Percentiles rank a stretch among this genome's conserved stretches.
Conservation (phyloP, 192 early-diverging fungal species). For the Paraglomus brasilianum region DNA sequence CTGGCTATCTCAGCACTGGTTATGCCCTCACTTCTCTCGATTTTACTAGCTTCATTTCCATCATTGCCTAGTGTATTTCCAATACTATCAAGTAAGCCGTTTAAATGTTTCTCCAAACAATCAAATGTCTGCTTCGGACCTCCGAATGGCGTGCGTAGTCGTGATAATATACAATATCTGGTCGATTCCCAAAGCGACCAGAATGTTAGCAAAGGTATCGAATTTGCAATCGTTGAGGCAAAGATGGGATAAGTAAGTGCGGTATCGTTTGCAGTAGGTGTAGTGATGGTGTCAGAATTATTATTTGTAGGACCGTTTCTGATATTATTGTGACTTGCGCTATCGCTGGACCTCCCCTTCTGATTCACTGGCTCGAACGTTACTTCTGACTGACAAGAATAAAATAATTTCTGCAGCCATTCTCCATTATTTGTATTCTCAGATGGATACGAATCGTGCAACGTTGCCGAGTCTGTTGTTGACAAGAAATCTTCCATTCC, state of each 20-base stretch:
- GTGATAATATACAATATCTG: constrained; percentile 68
- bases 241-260: constrained; percentile 28
- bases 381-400: constrained; percentile 51
- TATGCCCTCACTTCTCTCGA: too few species aligned
- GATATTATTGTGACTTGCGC: neutral
- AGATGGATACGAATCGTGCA: neutral
- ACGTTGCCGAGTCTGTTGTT: neutral
- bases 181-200: constrained; percentile 79
- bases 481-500: constrained; percentile 46
- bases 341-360: neutral
- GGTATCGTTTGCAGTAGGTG: constrained; percentile 28
- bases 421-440: constrained; percentile 31
- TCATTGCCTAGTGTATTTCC: neutral
- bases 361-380: neutral
- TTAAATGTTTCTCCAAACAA: constrained; percentile 47
- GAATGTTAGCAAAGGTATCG: constrained; percentile 51
- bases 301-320: neutral
- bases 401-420: constrained; percentile 55
- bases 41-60: neutral
- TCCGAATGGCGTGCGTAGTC: constrained; percentile 74
- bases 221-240: constrained; percentile 31
- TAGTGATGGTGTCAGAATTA: neutral
- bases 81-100: constrained; percentile 40
- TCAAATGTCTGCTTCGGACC: constrained; percentile 65
- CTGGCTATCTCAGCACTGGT: neutral